These are phyloP conservation scores for Orbilia ellipsospora DNA, from an alignment of 2,329 filamentous ascomycete species.

Conservation along the genomic window DNA sequence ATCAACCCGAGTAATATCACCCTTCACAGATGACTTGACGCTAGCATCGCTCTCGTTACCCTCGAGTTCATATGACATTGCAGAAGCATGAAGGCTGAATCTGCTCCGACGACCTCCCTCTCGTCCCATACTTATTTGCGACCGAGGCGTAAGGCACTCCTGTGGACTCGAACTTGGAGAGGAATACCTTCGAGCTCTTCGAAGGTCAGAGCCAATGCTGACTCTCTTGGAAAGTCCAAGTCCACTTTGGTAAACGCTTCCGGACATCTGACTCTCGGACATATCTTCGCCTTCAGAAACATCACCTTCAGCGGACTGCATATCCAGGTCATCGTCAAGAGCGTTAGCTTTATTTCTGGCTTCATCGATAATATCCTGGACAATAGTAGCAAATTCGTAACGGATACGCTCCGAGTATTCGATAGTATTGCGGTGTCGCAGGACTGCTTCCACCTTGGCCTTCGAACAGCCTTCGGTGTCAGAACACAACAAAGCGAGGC, in stretches of 20 bases:
- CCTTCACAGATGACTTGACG: slow-evolving; percentile 73
- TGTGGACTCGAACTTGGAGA: slow-evolving; percentile 89
- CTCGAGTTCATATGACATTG: slow-evolving; percentile 78
- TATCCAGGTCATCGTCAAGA: slow-evolving; percentile 60
- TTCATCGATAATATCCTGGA: slow-evolving; percentile 94
- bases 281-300: slow-evolving; percentile 52
- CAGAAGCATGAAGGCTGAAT: slow-evolving; percentile 56
- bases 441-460: slow-evolving; percentile 90
- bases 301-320: slow-evolving; percentile 58
- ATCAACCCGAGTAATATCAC: slow-evolving; percentile 72
- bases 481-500: slow-evolving; percentile 83
- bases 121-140: slow-evolving; percentile 70
- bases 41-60: slow-evolving; percentile 89
- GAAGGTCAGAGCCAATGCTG: slow-evolving; percentile 55
- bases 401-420: slow-evolving; percentile 97
- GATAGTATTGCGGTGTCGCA: slow-evolving; percentile 89
- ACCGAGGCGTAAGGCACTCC: slow-evolving; percentile 90
- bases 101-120: slow-evolving; percentile 51
- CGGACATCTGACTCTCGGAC: slow-evolving; percentile 52
- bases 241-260: slow-evolving; percentile 41
- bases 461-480: slow-evolving; percentile 88
- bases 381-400: slow-evolving; percentile 88
- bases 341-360: slow-evolving; percentile 83
- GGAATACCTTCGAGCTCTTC: slow-evolving; percentile 67
- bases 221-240: slow-evolving; percentile 57